phyloP scores from a whole-genome alignment of 2,329 filamentous ascomycete genomes.

The Simplicillium sp. region DNA sequence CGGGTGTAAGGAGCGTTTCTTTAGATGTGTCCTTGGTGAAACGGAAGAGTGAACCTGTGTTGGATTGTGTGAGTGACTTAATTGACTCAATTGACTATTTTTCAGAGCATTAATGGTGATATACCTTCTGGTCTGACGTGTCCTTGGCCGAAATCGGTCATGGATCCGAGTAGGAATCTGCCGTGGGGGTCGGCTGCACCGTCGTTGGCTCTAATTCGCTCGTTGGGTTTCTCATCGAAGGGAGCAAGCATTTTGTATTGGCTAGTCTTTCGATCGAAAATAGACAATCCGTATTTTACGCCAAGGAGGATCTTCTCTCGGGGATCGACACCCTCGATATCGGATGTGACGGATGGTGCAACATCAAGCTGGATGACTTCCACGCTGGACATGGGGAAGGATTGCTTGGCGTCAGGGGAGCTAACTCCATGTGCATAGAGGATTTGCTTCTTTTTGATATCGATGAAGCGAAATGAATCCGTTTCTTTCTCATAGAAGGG shows the following conservation, averaged over 20 bases:
- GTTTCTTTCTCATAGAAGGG: slow-evolving; percentile 62
- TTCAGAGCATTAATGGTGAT: no score
- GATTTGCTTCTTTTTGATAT: slow-evolving; percentile 70
- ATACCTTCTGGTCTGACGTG: slow-evolving; percentile 51
- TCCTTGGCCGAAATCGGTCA: slow-evolving; percentile 62
- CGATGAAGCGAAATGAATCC: slow-evolving; percentile 65
- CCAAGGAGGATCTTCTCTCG: slow-evolving; percentile 62
- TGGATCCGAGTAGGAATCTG: slow-evolving; percentile 75
- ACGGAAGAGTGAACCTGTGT: slow-evolving; percentile 44
- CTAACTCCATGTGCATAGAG: background rate
- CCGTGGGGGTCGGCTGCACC: slow-evolving; percentile 72
- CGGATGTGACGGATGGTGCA: slow-evolving; percentile 59
- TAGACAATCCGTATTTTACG: slow-evolving; percentile 73
- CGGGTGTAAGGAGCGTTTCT: slow-evolving; percentile 47
- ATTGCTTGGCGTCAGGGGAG: background rate
- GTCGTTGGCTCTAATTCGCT: slow-evolving; percentile 65
- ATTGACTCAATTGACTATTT: slow-evolving; percentile 6
- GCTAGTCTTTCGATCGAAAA: slow-evolving; percentile 56
- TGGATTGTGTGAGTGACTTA: slow-evolving; percentile 1
- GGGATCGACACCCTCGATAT: slow-evolving; percentile 59
- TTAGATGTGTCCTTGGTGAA: slow-evolving; percentile 55
- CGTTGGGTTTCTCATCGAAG: slow-evolving; percentile 33
- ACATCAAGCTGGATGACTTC: slow-evolving; percentile 37
- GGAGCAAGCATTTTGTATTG: slow-evolving; percentile 42
- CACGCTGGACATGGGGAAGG: background rate